A percentile compares a stretch with the other conserved stretches of the same genome.
These are phyloP conservation scores for Dianthus caryophyllus DNA, from an alignment of 148 eudicot genomes.

Conservation along the genomic window DNA sequence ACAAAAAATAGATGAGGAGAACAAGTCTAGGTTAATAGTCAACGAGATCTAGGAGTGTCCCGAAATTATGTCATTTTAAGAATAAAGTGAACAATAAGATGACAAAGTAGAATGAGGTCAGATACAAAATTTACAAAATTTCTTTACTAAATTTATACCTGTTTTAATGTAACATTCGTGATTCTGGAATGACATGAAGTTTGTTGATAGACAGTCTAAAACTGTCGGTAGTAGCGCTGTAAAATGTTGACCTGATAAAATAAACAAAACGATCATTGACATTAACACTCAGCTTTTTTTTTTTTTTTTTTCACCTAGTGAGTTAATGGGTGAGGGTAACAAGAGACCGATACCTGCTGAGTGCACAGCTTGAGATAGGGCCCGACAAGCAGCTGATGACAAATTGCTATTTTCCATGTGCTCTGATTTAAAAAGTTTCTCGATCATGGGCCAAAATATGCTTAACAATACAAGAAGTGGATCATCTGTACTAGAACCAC, in stretches of 20 bases:
- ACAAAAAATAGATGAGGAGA: no score
- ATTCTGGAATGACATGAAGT: slow-evolving; percentile 63
- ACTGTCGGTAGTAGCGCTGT: slow-evolving; percentile 59
- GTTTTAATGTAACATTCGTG: slow-evolving; percentile 95
- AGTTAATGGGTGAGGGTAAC: background rate
- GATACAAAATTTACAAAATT: background rate
- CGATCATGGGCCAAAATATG: slow-evolving; percentile 89
- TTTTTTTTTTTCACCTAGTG: background rate
- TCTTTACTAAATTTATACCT: slow-evolving; percentile 34
- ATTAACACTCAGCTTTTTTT: background rate
- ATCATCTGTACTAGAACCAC: slow-evolving; percentile 48
- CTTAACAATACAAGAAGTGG: slow-evolving; percentile 50
- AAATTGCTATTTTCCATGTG: slow-evolving; percentile 72
- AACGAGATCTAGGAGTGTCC: no score
- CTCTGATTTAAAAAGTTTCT: slow-evolving; percentile 67
- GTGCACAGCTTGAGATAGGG: slow-evolving; percentile 83
- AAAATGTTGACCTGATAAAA: slow-evolving; percentile 69
- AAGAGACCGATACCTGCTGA: slow-evolving; percentile 59
- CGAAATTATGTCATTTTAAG: no score
- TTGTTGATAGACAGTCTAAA: slow-evolving; percentile 75
- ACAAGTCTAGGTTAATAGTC: no score
- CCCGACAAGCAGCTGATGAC: slow-evolving; percentile 81
- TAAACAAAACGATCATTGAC: slow-evolving; percentile 5
- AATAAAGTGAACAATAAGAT: background rate
- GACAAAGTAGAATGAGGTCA: background rate